Percentiles rank a stretch among this genome's conserved stretches.
Evolutionary conservation across 257 asterid genomes (phyloP).

Genomic region (Fraxinus cuspidata): DNA sequence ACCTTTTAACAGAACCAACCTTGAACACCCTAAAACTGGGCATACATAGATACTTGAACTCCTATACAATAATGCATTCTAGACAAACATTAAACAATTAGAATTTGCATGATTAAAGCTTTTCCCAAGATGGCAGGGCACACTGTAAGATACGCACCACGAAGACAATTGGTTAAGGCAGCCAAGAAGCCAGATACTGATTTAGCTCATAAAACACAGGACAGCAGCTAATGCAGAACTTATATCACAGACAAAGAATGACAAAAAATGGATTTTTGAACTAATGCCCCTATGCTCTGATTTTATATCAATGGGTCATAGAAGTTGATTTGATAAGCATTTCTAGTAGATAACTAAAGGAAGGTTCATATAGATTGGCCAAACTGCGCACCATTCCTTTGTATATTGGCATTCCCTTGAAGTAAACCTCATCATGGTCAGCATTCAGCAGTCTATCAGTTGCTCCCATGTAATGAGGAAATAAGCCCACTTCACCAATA

Average conservation of each 20-base stretch:
- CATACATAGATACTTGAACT: no score
- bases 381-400: constrained; percentile 67
- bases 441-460: constrained; percentile 78
- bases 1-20: no score
- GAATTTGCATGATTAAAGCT: no score
- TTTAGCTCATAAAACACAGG: neutral
- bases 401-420: constrained; percentile 87
- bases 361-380: neutral
- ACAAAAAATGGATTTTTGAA: neutral
- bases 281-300: neutral
- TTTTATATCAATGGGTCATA: neutral
- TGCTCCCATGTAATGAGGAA: constrained; percentile 76
- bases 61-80: no score
- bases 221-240: neutral
- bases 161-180: no score
- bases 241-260: neutral
- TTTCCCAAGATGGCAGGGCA: no score
- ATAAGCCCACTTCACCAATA: constrained; percentile 83
- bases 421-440: constrained; percentile 81
- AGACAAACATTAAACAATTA: no score
- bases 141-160: no score
- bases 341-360: neutral
- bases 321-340: neutral
- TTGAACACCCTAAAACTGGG: no score
- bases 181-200: neutral